Evolutionary conservation across 1,139 yeast genomes (phyloP).

Genomic region (Meyerozyma carpophila): DNA sequence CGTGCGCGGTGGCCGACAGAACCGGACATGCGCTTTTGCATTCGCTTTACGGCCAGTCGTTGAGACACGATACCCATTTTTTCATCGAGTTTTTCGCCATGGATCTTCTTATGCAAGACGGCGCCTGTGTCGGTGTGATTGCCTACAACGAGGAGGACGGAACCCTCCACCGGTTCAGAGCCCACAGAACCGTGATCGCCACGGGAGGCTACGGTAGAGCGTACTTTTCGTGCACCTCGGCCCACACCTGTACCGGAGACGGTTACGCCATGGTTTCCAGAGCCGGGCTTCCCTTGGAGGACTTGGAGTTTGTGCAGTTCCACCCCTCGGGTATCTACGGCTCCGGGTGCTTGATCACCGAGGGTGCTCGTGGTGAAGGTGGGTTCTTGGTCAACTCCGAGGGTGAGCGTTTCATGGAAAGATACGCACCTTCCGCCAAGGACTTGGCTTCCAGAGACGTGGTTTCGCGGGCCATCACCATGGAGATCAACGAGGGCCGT

Average conservation of each 20-base stretch:
- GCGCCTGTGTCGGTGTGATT: conserved; percentile 93
- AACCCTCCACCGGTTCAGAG: conserved; percentile 94
- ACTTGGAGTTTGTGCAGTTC: conserved; percentile 96
- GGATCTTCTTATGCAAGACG: conserved; percentile 93
- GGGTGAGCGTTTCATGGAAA: conserved; percentile 99
- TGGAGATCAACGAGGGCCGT: conserved; percentile 98
- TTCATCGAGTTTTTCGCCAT: conserved; percentile 96
- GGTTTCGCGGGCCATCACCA: conserved; percentile 95
- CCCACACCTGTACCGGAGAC: conserved; percentile 99
- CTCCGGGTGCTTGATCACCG: conserved; percentile 96
- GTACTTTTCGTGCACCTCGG: conserved; percentile 97
- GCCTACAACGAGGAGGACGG: conserved; percentile 99
- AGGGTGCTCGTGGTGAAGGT: conserved; percentile 99
- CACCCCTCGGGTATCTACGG: conserved; percentile 99
- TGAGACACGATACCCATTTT: conserved; percentile 95
- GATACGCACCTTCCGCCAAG: conserved; percentile 98
- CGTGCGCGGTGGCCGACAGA: conserved; percentile 99
- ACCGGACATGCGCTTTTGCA: conserved; percentile 97
- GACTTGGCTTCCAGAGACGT: conserved; percentile 98
- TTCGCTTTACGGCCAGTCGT: conserved; percentile 93
- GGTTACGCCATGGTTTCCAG: conserved; percentile 98
- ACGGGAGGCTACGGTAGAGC: conserved; percentile 99
- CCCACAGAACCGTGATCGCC: conserved; percentile 93
- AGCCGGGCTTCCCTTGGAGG: conserved; percentile 97
- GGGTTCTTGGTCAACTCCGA: conserved; percentile 93